phyloP scores from a whole-genome alignment of 2,329 filamentous ascomycete genomes.

The Fusarium verrucosum region DNA sequence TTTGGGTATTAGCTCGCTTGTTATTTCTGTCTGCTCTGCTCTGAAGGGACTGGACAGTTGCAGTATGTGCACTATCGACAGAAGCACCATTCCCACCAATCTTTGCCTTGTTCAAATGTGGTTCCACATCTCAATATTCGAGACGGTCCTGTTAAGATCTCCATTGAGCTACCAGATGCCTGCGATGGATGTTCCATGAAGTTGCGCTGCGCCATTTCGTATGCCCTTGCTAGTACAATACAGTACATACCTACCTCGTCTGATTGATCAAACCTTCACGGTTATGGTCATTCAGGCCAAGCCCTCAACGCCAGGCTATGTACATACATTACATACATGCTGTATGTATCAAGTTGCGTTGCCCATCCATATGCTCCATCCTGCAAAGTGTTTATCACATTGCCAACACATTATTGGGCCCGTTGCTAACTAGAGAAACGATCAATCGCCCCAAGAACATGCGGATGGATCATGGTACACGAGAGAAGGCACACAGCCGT shows the following conservation, averaged over 20 bases:
- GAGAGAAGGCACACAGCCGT: constrained; percentile 25
- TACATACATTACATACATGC: too few relatives aligned
- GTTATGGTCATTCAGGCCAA: constrained; percentile 9
- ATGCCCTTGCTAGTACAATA: constrained; percentile 30
- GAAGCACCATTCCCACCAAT: constrained; percentile 27
- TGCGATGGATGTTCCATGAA: constrained; percentile 18
- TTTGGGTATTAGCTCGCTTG: constrained; percentile 10
- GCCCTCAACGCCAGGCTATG: constrained; percentile 20
- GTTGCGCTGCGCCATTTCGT: constrained; percentile 38
- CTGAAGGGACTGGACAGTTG: background rate
- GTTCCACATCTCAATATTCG: constrained; percentile 25
- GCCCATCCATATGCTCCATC: constrained; percentile 10
- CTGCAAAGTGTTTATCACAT: constrained; percentile 12
- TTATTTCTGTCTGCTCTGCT: background rate
- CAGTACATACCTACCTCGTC: too few relatives aligned
- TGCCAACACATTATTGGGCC: constrained; percentile 9
- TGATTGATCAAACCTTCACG: constrained; percentile 32
- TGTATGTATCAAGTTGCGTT: constrained; percentile 3
- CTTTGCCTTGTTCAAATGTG: constrained; percentile 2
- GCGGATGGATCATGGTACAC: background rate
- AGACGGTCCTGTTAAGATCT: constrained; percentile 23
- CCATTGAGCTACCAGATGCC: constrained; percentile 13
- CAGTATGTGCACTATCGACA: constrained; percentile 11
- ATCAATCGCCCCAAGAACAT: background rate
- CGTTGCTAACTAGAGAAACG: constrained; percentile 5